Percentiles rank a stretch among this genome's conserved stretches.
These are phyloP conservation scores for Trichoderma asperellum DNA, from an alignment of 2,329 filamentous ascomycete genomes.

Conservation along the genomic window DNA sequence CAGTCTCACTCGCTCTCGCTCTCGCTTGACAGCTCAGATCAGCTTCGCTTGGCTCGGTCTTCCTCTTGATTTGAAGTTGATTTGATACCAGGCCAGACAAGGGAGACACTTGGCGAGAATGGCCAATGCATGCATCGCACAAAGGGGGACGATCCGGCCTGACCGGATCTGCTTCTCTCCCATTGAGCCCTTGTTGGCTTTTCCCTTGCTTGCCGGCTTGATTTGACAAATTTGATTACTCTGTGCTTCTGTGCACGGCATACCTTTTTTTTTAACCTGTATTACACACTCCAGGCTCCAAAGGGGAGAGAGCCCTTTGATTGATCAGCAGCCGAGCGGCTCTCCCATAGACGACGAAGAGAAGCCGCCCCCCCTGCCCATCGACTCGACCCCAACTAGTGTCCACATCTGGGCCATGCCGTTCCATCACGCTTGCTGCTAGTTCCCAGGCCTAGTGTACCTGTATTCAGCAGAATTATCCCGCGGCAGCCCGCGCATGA, in stretches of 20 bases:
- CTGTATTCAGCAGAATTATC: slow-evolving; percentile 4
- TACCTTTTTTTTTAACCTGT: neutral
- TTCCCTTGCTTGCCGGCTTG: neutral
- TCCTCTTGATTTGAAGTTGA: neutral
- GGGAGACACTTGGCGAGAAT: neutral
- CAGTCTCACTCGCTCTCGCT: slow-evolving; percentile 15
- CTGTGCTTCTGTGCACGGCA: neutral
- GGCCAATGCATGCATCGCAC: neutral
- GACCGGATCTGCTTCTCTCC: slow-evolving; percentile 10
- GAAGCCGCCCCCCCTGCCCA: neutral
- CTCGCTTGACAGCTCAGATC: slow-evolving; percentile 17
- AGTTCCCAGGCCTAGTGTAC: neutral
- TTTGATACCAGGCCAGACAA: neutral
- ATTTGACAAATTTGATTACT: slow-evolving; percentile 9
- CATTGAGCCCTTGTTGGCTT: slow-evolving; percentile 3
- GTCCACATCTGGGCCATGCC: slow-evolving; percentile 18
- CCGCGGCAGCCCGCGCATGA: slow-evolving; percentile 26
- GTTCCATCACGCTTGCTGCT: slow-evolving; percentile 11
- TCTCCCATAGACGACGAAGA: neutral
- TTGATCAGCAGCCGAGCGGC: slow-evolving; percentile 24
- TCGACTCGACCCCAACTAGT: slow-evolving; percentile 9
- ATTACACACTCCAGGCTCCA: neutral
- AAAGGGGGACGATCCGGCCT: slow-evolving; percentile 23
- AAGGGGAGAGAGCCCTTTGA: slow-evolving; percentile 3
- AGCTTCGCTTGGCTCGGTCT: neutral